Evolutionary conservation across 2,329 filamentous ascomycete species (phyloP).

Genomic region (Curvularia hawaiiensis): DNA sequence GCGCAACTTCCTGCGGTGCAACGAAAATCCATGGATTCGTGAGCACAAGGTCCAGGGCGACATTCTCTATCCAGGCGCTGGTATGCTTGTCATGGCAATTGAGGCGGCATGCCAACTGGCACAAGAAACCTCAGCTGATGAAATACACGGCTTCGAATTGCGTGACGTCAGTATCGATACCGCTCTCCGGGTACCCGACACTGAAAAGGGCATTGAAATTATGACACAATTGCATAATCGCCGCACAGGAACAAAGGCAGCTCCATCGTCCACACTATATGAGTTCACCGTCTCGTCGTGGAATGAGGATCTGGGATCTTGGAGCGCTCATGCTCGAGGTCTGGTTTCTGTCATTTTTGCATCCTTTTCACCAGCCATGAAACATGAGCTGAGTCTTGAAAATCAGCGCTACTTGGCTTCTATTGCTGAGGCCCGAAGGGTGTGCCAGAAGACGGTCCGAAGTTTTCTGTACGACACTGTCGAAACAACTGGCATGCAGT

Average conservation of each 20-base stretch:
- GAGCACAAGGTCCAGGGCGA: conserved; percentile 27
- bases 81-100: conserved; percentile 50
- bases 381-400: conserved; percentile 1
- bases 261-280: conserved; percentile 12
- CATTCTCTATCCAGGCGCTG: conserved; percentile 53
- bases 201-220: conserved; percentile 12
- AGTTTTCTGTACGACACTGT: conserved; percentile 15
- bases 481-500: conserved; percentile 11
- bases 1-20: conserved; percentile 16
- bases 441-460: conserved; percentile 9
- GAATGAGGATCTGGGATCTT: conserved; percentile 9
- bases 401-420: conserved; percentile 7
- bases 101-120: conserved; percentile 16
- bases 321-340: conserved; percentile 10
- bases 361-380: conserved; percentile 7
- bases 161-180: conserved; percentile 9
- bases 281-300: conserved; percentile 12
- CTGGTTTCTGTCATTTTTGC: conserved; percentile 6
- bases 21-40: conserved; percentile 18
- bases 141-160: conserved; percentile 7
- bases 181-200: conserved; percentile 11
- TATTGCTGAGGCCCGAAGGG: neutral
- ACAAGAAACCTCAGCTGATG: conserved; percentile 3
- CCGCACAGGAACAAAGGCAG: conserved; percentile 9
- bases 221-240: conserved; percentile 15